Base-by-base conservation (phyloP, 2,329 filamentous ascomycete genomes). In the Leptographium procerum region DNA sequence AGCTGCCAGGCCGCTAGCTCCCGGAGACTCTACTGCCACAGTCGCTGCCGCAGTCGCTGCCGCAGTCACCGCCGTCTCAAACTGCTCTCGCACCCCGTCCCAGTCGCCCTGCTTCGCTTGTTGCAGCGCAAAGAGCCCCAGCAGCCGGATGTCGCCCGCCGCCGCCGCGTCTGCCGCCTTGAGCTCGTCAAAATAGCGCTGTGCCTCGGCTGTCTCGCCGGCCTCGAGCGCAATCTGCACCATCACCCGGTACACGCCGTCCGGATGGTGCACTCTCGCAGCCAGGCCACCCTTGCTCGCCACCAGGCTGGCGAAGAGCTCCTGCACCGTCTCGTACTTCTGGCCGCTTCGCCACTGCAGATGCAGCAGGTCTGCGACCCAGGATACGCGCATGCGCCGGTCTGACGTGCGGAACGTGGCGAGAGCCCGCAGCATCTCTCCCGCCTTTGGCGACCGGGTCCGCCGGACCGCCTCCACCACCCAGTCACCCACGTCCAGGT, bases 21-120 rank as follows among this genome's bases (percentile, higher is more conserved):
- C 40, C n/a, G n/a, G n/a, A n/a, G n/a, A n/a, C n/a, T n/a, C n/a
- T n/a, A n/a, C n/a, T n/a, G n/a, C n/a, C n/a, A n/a, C n/a, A n/a
- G n/a, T n/a, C n/a, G n/a, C n/a, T n/a, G 40, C 16, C 40, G 40
- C 16, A 8, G 10, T n/a, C 16, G 40, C 40, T 54, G 10, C 16
- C 51, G 56, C 60, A 52, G 61, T 62, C 55, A 55, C 11, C 51
- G 58, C 61, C 54, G 58, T 63, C 60, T 62, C 62, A 34, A 77
- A 75, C 1, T 64, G 62, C 10, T 62, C 58, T 40, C 69, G 65
- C 3, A 76, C 75, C 1, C 64, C 69, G 4, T 66, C 66, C 75
- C 75, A 78, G 57, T 77, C 69, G 36, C 71, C 74, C 13, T 60
- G 57, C 55, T 68, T 69, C 19, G 75, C 75, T 58, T 70, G 67